phyloP scores from a whole-genome alignment of 176 grass and related monocot genomes.

The Olyra latifolia region DNA sequence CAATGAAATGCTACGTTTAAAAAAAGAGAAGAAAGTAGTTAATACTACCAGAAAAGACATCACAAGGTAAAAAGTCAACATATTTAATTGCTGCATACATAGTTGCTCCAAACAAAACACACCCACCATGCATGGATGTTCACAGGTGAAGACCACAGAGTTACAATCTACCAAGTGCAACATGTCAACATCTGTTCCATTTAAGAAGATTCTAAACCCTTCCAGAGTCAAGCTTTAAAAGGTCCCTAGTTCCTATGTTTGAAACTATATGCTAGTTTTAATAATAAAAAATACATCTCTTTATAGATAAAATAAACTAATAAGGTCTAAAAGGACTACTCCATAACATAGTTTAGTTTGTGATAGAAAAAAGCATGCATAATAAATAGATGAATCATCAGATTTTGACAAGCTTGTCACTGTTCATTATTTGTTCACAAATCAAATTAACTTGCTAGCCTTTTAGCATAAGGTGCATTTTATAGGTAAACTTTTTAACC shows the following conservation, averaged over 20 bases:
- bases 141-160: not conserved
- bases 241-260: not conserved
- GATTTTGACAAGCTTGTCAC: not conserved
- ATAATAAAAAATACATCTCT: not conserved
- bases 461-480: not conserved
- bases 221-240: slow-evolving; percentile 1
- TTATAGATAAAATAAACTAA: not conserved
- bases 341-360: not conserved
- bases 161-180: not conserved
- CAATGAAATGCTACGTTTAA: not conserved
- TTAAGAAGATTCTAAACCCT: not conserved
- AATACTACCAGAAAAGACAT: not conserved
- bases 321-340: not conserved
- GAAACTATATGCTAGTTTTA: not conserved
- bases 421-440: not conserved
- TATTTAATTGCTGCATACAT: not conserved
- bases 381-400: not conserved
- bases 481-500: not conserved
- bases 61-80: not conserved
- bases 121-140: not conserved
- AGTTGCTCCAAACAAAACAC: not conserved
- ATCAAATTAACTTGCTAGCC: not conserved
- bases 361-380: not conserved
- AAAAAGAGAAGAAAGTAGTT: not conserved
- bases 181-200: not conserved